Evolutionary conservation across 2,329 filamentous ascomycete species (phyloP), one percentile per base, ranked within the genome.

Genomic region (Aaosphaeria pasadenensis): DNA sequence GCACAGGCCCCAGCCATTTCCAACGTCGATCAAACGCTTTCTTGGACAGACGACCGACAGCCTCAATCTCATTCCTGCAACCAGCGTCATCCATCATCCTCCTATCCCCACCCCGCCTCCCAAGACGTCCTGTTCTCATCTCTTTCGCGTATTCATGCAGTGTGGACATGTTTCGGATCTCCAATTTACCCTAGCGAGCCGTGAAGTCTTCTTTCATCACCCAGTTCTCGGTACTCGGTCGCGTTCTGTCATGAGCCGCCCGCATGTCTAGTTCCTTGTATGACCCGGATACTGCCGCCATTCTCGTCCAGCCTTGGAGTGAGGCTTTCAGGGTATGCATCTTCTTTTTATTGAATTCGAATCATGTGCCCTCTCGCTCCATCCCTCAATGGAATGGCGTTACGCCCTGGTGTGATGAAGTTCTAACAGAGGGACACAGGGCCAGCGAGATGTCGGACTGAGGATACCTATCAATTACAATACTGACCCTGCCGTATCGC

Each of bases 401-500:
- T 24, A 24, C 17, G 17, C 17, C 43, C 39, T 30, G n/a, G 45
- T 50, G 29, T 43, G 9, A 43, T 40, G 13, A 13, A 7, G 29
- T 11, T 24, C 17, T 24, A 24, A 24, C 17, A 24, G 17, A 24
- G 17, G 17, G 2, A 24, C 40, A 35, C 56, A 84, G 83, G 81
- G 82, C 40, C 80, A 85, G 64, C 72, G 84, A 64, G 84, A 87
- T 71, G 71, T 85, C 38, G 75, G 77, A 24, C 68, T 80, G 7
- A 72, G 75, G 47, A 72, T 86, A 5, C 84, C 84, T 3, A 77
- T 87, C 57, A 85, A 87, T 58, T 85, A 75, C 62, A 77, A 84
- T 36, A 82, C 80, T 4, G 67, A 72, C 11, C 79, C 83, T 7
- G 80, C 77, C 1, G 74, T 85, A 2, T 79, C 78, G 7, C 58